These are phyloP conservation scores for Capronia epimyces DNA, from an alignment of 2,329 filamentous ascomycete species.

Conservation along the genomic window DNA sequence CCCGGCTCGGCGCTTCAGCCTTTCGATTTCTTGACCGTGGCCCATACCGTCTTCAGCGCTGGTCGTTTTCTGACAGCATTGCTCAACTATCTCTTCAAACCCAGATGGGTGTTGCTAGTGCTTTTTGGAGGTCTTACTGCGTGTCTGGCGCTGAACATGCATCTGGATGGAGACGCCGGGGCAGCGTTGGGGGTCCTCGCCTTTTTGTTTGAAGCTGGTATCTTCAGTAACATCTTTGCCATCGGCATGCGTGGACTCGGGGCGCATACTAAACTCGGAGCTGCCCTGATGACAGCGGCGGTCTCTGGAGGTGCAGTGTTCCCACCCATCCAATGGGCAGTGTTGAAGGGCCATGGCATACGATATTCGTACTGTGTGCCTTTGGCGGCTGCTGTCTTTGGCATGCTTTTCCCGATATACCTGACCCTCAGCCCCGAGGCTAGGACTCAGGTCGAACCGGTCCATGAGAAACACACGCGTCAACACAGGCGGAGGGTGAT, in stretches of 20 bases:
- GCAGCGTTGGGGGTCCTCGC: conserved; percentile 48
- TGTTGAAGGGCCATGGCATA: conserved; percentile 37
- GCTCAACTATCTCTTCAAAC: conserved; percentile 51
- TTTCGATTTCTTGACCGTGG: conserved; percentile 49
- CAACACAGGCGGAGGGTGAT: conserved; percentile 1
- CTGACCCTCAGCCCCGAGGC: conserved; percentile 47
- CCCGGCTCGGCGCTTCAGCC: conserved; percentile 29
- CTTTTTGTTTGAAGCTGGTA: conserved; percentile 57
- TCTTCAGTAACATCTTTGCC: conserved; percentile 56
- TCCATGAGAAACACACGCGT: conserved; percentile 31
- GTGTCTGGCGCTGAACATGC: conserved; percentile 50
- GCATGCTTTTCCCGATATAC: conserved; percentile 51
- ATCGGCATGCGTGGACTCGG: conserved; percentile 55
- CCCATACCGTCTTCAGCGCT: conserved; percentile 53
- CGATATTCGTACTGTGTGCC: conserved; percentile 51
- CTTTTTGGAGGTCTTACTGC: conserved; percentile 51
- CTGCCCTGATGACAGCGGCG: conserved; percentile 49
- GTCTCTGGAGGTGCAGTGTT: conserved; percentile 52
- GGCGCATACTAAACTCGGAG: conserved; percentile 53
- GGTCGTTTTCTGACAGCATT: conserved; percentile 54
- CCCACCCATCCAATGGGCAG: conserved; percentile 49
- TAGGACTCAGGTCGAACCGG: conserved; percentile 48
- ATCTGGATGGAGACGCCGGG: conserved; percentile 41
- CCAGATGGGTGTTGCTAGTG: conserved; percentile 52
- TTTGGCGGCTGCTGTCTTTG: conserved; percentile 48